Evolutionary conservation across 2,329 filamentous ascomycete genomes (phyloP).

Genomic region (Aureobasidium sp.): DNA sequence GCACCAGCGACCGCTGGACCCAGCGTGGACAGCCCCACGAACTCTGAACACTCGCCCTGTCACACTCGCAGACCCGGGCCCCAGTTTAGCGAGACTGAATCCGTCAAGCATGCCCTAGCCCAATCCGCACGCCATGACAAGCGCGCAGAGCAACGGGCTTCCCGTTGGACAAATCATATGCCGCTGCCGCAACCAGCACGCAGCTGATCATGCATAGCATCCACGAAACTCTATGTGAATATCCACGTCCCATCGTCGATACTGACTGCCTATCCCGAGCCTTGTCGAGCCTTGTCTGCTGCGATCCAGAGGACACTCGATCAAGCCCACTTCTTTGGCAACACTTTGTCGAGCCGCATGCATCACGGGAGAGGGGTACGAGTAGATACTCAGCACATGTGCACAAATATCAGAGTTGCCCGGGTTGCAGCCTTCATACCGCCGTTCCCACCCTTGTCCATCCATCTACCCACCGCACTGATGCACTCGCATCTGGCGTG

Average conservation of each 20-base stretch:
- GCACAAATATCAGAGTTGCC: conserved; percentile 10
- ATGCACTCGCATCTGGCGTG: neutral
- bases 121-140: conserved; percentile 12
- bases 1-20: neutral
- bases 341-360: neutral
- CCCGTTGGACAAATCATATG: conserved; percentile 16
- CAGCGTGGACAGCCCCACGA: conserved; percentile 13
- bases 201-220: conserved; percentile 14
- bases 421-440: conserved; percentile 3
- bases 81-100: conserved; percentile 9
- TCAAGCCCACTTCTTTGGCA: neutral
- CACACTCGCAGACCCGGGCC: conserved; percentile 5
- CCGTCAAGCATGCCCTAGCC: conserved; percentile 9
- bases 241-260: neutral
- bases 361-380: neutral
- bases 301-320: neutral
- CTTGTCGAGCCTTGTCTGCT: conserved; percentile 9
- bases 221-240: neutral
- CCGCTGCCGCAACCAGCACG: neutral
- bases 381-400: neutral
- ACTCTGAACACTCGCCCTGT: conserved; percentile 12
- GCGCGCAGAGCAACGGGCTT: conserved; percentile 9
- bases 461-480: neutral
- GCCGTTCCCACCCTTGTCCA: neutral
- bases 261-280: neutral